Evolutionary conservation across 2,329 filamentous ascomycete species (phyloP).

Genomic region (Neonectria sp.): DNA sequence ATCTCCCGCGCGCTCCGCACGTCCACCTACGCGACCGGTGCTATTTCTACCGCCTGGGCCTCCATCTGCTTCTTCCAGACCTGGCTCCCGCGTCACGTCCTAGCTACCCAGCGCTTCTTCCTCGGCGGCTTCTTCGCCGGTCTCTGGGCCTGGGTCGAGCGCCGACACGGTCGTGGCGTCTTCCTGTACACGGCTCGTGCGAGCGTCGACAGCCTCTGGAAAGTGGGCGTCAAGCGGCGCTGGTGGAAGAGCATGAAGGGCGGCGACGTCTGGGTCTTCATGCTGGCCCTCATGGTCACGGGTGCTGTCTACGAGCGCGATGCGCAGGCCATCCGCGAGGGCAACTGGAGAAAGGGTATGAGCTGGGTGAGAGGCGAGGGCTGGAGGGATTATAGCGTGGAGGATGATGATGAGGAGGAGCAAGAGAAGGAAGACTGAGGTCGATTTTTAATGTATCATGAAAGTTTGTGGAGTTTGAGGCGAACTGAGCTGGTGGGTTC

Average conservation of each 20-base stretch:
- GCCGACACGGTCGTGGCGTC: slow-evolving; percentile 73
- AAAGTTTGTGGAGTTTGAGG: slow-evolving; percentile 38
- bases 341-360: slow-evolving; percentile 78
- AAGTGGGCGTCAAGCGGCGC: slow-evolving; percentile 90
- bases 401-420: slow-evolving; percentile 59
- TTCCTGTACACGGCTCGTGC: slow-evolving; percentile 85
- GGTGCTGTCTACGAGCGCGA: slow-evolving; percentile 84
- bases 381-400: slow-evolving; percentile 76
- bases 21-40: slow-evolving; percentile 81
- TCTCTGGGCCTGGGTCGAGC: slow-evolving; percentile 85
- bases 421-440: slow-evolving; percentile 50
- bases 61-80: slow-evolving; percentile 91
- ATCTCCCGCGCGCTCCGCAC: slow-evolving; percentile 80
- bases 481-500: slow-evolving; percentile 22
- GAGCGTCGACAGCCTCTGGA: slow-evolving; percentile 90
- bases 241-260: slow-evolving; percentile 89
- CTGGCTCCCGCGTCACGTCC: slow-evolving; percentile 79
- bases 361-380: slow-evolving; percentile 83
- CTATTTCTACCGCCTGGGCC: slow-evolving; percentile 91
- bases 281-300: slow-evolving; percentile 82
- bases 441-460: slow-evolving; percentile 36
- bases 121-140: slow-evolving; percentile 89
- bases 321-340: slow-evolving; percentile 77
- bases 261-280: slow-evolving; percentile 89
- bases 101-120: slow-evolving; percentile 91